Evolutionary conservation across 768 basidiomycete genomes (phyloP).

Genomic region (Sarcodon sp.): DNA sequence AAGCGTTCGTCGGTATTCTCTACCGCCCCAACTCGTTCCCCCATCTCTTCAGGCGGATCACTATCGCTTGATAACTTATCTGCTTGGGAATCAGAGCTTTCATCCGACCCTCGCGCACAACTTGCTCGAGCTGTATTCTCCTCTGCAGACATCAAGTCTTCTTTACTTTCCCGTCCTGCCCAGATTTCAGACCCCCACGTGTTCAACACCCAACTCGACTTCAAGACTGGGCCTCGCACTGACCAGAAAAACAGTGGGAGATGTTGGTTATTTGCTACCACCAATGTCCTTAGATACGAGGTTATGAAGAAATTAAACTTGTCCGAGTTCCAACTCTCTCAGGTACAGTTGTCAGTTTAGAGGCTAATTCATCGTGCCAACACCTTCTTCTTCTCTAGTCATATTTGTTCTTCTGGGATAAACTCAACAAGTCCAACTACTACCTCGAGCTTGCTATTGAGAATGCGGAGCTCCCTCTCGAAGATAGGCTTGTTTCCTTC

Average conservation of each 20-base stretch:
- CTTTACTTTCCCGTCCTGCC: conserved; percentile 52
- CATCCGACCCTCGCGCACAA: conserved; percentile 44
- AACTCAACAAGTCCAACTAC: conserved; percentile 88
- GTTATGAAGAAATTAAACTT: conserved; percentile 80
- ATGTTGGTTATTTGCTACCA: conserved; percentile 94
- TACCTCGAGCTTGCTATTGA: conserved; percentile 84
- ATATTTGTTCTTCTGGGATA: conserved; percentile 95
- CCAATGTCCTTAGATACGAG: conserved; percentile 73
- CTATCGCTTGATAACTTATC: conserved; percentile 43
- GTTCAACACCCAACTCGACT: conserved; percentile 72
- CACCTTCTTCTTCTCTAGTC: conserved; percentile 28
- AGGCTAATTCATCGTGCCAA: background rate
- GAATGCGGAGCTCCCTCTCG: conserved; percentile 64
- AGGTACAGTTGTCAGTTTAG: conserved; percentile 30
- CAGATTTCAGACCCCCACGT: conserved; percentile 56
- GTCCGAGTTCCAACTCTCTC: conserved; percentile 84
- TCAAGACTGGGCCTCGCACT: conserved; percentile 75
- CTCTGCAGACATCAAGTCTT: conserved; percentile 50
- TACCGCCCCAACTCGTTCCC: conserved; percentile 4
- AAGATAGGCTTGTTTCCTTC: conserved; percentile 72
- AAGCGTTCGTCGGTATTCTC: conserved; percentile 9
- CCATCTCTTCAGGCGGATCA: conserved; percentile 46
- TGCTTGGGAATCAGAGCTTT: conserved; percentile 53
- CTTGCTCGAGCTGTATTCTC: conserved; percentile 69
- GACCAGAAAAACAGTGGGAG: conserved; percentile 82